phyloP scores from a whole-genome alignment of 306 rosid genomes.

The Quillaja saponaria region DNA sequence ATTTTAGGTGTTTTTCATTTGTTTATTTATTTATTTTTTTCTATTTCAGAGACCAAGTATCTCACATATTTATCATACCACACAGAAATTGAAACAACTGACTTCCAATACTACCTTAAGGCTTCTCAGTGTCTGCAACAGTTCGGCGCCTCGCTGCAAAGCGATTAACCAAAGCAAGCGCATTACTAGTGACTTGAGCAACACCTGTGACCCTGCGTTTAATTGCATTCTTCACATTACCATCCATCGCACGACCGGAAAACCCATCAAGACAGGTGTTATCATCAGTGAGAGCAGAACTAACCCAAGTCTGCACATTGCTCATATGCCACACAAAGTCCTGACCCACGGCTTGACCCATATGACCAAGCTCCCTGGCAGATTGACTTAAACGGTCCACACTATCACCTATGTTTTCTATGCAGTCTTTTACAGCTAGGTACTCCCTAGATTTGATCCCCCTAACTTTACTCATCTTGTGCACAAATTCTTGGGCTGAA shows the following conservation, averaged over 20 bases:
- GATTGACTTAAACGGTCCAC: slow-evolving; percentile 61
- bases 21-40: too few species aligned
- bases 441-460: slow-evolving; percentile 51
- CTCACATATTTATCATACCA: not conserved
- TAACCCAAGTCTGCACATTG: slow-evolving; percentile 88
- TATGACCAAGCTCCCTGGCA: slow-evolving; percentile 52
- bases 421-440: slow-evolving; percentile 69
- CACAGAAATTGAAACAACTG: not conserved
- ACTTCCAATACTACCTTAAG: not conserved
- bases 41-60: too few species aligned
- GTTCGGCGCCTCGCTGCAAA: slow-evolving; percentile 47
- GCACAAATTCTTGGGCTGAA: slow-evolving; percentile 45
- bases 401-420: slow-evolving; percentile 67
- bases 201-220: slow-evolving; percentile 44
- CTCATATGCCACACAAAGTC: slow-evolving; percentile 74
- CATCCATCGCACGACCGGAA: slow-evolving; percentile 42
- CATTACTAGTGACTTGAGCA: slow-evolving; percentile 82
- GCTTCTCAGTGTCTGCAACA: slow-evolving; percentile 10
- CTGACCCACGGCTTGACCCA: slow-evolving; percentile 41
- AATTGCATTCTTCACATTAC: slow-evolving; percentile 47
- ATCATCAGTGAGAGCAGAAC: slow-evolving; percentile 77
- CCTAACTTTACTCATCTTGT: slow-evolving; percentile 40
- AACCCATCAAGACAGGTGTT: slow-evolving; percentile 78
- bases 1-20: too few species aligned
- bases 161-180: slow-evolving; percentile 71